Conservation (phyloP, 2,329 filamentous ascomycete genomes). For the Rhexocercosporidium sp. region DNA sequence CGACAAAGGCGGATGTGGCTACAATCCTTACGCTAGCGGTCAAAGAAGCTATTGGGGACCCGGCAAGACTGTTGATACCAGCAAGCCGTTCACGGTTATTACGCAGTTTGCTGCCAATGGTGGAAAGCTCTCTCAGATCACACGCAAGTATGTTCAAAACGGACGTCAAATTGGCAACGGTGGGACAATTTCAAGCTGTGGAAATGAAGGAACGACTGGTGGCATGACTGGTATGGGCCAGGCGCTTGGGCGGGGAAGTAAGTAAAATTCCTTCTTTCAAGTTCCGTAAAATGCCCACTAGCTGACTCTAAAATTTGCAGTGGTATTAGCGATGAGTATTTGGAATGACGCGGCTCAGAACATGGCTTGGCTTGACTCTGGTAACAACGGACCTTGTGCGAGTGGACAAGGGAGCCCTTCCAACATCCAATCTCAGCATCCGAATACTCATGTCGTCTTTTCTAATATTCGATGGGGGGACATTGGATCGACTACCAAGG, state of each 20-base stretch:
- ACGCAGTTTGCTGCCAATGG: conserved; percentile 57
- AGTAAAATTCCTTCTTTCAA: conserved; percentile 11
- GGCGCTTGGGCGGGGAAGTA: conserved; percentile 53
- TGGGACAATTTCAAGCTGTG: conserved; percentile 59
- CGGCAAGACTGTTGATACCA: conserved; percentile 47
- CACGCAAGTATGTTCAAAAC: conserved; percentile 55
- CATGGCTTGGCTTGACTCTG: conserved; percentile 71
- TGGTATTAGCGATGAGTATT: conserved; percentile 67
- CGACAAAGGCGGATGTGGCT: conserved; percentile 51
- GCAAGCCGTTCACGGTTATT: conserved; percentile 52
- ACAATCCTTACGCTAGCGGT: conserved; percentile 48
- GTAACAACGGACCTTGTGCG: conserved; percentile 58
- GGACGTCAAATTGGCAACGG: conserved; percentile 56
- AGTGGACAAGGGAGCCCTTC: conserved; percentile 56
- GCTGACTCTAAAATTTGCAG: conserved; percentile 38
- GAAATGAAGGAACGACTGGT: conserved; percentile 48
- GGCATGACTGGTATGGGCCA: conserved; percentile 59
- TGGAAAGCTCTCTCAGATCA: conserved; percentile 51
- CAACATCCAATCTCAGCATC: conserved; percentile 52
- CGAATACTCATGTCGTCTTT: conserved; percentile 57
- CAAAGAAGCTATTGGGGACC: conserved; percentile 36
- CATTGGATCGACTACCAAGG: conserved; percentile 56
- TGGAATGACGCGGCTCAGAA: conserved; percentile 61
- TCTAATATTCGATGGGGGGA: conserved; percentile 65
- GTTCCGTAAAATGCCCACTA: background rate